Percentiles rank a stretch among this genome's conserved stretches.
phyloP scores from a whole-genome alignment of 768 basidiomycete species.

The Leccinum ochraceum region DNA sequence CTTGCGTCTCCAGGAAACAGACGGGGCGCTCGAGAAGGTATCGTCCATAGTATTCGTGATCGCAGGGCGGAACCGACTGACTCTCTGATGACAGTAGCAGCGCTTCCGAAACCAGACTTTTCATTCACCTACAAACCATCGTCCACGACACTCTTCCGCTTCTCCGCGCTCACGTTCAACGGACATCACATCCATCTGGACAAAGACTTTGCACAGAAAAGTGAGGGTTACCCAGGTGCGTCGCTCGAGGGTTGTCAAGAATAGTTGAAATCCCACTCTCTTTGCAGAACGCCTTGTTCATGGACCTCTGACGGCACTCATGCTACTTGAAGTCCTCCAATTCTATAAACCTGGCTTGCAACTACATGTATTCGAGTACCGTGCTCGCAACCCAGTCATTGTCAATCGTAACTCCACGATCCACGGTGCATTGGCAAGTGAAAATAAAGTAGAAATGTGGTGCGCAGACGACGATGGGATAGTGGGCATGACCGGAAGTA shows the following conservation, averaged over 20 bases:
- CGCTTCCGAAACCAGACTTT: conserved; percentile 55
- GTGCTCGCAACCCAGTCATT: conserved; percentile 64
- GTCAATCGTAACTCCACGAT: conserved; percentile 52
- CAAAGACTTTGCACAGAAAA: conserved; percentile 62
- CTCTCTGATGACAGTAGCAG: conserved; percentile 42
- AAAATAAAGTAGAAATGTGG: conserved; percentile 50
- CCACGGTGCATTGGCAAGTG: conserved; percentile 43
- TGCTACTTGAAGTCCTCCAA: conserved; percentile 65
- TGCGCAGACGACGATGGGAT: conserved; percentile 56
- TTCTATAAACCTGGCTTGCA: conserved; percentile 49
- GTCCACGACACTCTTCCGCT: conserved; percentile 76
- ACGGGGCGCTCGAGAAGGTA: conserved; percentile 47
- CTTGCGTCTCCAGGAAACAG: conserved; percentile 35
- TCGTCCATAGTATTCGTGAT: background rate
- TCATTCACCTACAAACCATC: conserved; percentile 68
- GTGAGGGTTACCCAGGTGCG: conserved; percentile 73
- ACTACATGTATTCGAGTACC: conserved; percentile 62
- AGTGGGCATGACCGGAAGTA: conserved; percentile 67
- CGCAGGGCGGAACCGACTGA: background rate
- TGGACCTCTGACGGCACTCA: conserved; percentile 77
- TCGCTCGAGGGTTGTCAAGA: background rate
- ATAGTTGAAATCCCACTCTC: conserved; percentile 2
- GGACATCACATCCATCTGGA: conserved; percentile 85
- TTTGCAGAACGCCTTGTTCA: conserved; percentile 76
- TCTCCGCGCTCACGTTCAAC: conserved; percentile 86